Conservation (phyloP, 306 rosid species). For the Malus asiatica region DNA sequence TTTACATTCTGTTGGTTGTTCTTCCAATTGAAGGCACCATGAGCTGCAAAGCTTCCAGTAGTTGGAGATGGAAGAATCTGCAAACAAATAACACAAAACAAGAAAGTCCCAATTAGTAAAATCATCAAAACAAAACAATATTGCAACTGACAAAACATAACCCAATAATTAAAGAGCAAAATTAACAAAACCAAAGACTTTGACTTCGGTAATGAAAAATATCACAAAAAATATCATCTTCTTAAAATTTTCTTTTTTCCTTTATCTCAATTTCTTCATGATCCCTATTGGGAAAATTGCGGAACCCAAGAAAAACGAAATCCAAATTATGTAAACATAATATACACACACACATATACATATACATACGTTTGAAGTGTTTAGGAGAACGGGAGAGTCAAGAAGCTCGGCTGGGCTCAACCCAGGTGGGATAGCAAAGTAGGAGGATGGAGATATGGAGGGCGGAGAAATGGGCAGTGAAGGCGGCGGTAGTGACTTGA, state of each 20-base stretch:
- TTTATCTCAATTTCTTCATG: neutral
- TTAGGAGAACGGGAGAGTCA: conserved; percentile 85
- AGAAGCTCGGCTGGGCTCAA: conserved; percentile 80
- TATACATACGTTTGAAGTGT: conserved; percentile 50
- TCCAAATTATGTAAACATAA: neutral
- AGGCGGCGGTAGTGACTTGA: conserved; percentile 80
- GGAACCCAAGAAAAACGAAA: neutral
- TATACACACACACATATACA: neutral
- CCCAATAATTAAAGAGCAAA: neutral
- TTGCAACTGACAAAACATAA: neutral
- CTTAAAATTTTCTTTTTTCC: neutral
- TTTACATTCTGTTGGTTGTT: conserved; percentile 43
- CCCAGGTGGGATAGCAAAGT: conserved; percentile 67
- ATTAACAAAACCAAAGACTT: neutral
- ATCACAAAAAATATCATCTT: neutral
- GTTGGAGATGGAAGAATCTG: conserved; percentile 82
- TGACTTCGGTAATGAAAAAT: neutral
- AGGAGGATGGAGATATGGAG: conserved; percentile 59
- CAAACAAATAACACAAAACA: neutral
- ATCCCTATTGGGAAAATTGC: neutral
- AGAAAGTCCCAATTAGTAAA: conserved; percentile 6
- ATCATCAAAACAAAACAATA: neutral
- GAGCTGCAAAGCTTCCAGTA: conserved; percentile 62
- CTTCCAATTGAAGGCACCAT: conserved; percentile 44
- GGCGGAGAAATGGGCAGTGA: conserved; percentile 79